phyloP scores from a whole-genome alignment of 2,329 filamentous ascomycete genomes.

The Septoria petroselini region DNA sequence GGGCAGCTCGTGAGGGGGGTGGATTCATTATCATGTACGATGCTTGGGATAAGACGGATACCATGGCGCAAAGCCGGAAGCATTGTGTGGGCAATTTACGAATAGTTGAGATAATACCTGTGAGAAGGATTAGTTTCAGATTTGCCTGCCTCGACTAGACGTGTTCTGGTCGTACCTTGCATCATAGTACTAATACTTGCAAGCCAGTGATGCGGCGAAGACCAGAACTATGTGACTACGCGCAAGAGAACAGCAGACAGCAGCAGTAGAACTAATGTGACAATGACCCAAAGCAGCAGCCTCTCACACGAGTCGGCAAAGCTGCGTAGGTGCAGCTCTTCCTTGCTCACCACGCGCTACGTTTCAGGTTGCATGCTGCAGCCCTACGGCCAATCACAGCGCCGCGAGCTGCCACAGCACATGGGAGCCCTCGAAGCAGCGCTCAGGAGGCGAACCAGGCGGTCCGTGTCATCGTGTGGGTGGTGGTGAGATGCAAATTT shows the following conservation, averaged over 20 bases:
- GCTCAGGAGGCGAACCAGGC: conserved; percentile 12
- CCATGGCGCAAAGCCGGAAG: conserved; percentile 8
- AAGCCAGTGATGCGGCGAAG: too few relatives aligned
- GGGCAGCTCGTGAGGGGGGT: conserved; percentile 11
- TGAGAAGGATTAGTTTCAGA: background rate
- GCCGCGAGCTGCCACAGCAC: background rate
- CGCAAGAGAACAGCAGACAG: too few relatives aligned
- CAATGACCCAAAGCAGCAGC: conserved; percentile 4
- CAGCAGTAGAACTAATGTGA: too few relatives aligned
- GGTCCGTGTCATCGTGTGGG: background rate
- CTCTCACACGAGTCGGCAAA: conserved; percentile 16
- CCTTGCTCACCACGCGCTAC: conserved; percentile 12
- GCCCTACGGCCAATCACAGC: conserved; percentile 10
- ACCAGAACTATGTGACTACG: too few relatives aligned
- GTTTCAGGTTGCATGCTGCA: conserved; percentile 11
- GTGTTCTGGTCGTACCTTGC: too few relatives aligned
- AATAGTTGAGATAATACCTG: conserved; percentile 1
- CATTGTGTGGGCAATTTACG: conserved; percentile 8
- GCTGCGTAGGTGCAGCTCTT: conserved; percentile 6
- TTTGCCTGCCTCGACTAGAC: too few relatives aligned
- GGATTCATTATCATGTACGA: background rate
- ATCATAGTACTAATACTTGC: too few relatives aligned
- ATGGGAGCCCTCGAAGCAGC: conserved; percentile 6
- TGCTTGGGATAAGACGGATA: conserved; percentile 1
- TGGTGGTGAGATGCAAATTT: background rate